These are phyloP conservation scores for Colletotrichum chlorophyti DNA, from an alignment of 2,329 filamentous ascomycete species.

Conservation along the genomic window DNA sequence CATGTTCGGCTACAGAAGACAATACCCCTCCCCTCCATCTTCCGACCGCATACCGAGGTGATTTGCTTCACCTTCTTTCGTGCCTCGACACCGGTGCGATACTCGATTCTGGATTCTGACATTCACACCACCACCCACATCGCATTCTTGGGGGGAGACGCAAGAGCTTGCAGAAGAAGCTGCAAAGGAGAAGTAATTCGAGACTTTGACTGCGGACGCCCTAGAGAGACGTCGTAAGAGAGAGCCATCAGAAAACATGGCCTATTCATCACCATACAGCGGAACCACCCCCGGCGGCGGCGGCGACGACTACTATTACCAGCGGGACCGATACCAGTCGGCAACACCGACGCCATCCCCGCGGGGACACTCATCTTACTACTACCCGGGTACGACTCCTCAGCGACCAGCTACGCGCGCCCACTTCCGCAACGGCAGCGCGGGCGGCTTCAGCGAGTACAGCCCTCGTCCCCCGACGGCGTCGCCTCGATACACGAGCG, in stretches of 20 bases:
- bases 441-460: conserved; percentile 47
- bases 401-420: conserved; percentile 62
- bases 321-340: conserved; percentile 56
- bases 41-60: conserved; percentile 69
- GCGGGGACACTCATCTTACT: conserved; percentile 57
- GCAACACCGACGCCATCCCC: conserved; percentile 65
- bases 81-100: conserved; percentile 56
- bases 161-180: conserved; percentile 26
- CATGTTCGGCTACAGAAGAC: conserved; percentile 65
- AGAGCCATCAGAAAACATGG: conserved; percentile 30
- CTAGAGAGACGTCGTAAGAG: conserved; percentile 40
- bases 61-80: conserved; percentile 56
- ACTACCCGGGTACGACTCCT: conserved; percentile 52
- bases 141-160: conserved; percentile 13
- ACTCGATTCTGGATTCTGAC: conserved; percentile 30
- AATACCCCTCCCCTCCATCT: conserved; percentile 60
- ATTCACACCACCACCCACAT: conserved; percentile 27
- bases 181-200: conserved; percentile 24
- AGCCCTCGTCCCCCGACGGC: conserved; percentile 57
- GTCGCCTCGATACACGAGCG: conserved; percentile 68
- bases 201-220: conserved; percentile 35
- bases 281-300: conserved; percentile 57
- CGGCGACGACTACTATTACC: conserved; percentile 59
- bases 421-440: conserved; percentile 53
- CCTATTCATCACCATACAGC: conserved; percentile 49